Evolutionary conservation across 768 basidiomycete species (phyloP).

Genomic region (Leccinum aurantiacum): DNA sequence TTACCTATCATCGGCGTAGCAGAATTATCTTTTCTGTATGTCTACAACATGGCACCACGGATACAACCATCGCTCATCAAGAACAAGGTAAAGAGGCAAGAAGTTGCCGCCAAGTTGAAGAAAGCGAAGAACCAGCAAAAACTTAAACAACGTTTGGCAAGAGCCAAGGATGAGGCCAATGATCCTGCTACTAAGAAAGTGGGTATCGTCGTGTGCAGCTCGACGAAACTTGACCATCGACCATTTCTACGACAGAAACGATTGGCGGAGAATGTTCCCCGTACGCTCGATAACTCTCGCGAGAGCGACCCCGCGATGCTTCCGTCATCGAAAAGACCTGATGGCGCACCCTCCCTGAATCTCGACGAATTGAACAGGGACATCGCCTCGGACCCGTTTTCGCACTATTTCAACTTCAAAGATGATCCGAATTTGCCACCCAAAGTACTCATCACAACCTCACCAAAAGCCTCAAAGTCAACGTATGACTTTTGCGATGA

Average conservation of each 20-base stretch:
- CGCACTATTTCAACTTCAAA: slow-evolving; percentile 68
- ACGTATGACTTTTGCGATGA: slow-evolving; percentile 96
- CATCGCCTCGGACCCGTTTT: slow-evolving; percentile 73
- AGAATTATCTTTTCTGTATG: neutral
- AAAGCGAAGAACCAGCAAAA: slow-evolving; percentile 79
- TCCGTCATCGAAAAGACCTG: slow-evolving; percentile 33
- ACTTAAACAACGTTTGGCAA: slow-evolving; percentile 75
- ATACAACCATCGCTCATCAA: slow-evolving; percentile 70
- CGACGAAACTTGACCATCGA: neutral
- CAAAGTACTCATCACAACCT: slow-evolving; percentile 89
- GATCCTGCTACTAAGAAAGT: slow-evolving; percentile 83
- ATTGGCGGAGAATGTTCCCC: slow-evolving; percentile 79
- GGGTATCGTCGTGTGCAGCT: slow-evolving; percentile 18
- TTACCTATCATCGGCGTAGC: neutral
- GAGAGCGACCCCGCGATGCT: slow-evolving; percentile 64
- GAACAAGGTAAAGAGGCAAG: slow-evolving; percentile 88
- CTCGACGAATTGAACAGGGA: slow-evolving; percentile 64
- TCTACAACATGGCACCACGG: slow-evolving; percentile 46
- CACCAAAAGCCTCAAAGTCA: slow-evolving; percentile 79
- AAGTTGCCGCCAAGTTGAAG: slow-evolving; percentile 69
- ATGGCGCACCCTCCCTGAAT: slow-evolving; percentile 36
- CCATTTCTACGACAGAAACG: slow-evolving; percentile 64
- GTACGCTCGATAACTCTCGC: slow-evolving; percentile 91
- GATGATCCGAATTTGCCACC: slow-evolving; percentile 73
- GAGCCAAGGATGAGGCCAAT: slow-evolving; percentile 71